These are phyloP conservation scores for Tremellales sp. DNA, from an alignment of 1,284 basidiomycete genomes.

Conservation along the genomic window DNA sequence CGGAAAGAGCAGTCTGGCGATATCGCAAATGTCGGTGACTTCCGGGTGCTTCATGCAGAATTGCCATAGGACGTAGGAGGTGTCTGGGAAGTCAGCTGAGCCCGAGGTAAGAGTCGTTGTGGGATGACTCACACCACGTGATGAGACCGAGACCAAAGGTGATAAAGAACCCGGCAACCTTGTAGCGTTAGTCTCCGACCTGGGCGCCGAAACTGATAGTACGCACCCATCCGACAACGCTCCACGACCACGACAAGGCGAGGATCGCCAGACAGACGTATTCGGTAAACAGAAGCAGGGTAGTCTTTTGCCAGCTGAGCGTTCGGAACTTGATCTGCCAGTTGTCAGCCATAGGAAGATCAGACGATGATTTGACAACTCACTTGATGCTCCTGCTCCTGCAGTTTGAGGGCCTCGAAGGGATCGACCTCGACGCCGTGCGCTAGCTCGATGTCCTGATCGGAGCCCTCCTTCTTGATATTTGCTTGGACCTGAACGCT, in stretches of 20 bases:
- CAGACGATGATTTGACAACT: slow-evolving; percentile 10
- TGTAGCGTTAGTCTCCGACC: no score
- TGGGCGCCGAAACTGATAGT: no score
- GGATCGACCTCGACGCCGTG: slow-evolving; percentile 17
- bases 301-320: slow-evolving; percentile 43
- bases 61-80: slow-evolving; percentile 41
- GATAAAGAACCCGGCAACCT: slow-evolving; percentile 53
- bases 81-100: slow-evolving; percentile 20
- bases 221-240: slow-evolving; percentile 43
- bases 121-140: slow-evolving; percentile 38
- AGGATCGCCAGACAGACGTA: slow-evolving; percentile 48
- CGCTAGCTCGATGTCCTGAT: not conserved
- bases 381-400: slow-evolving; percentile 34
- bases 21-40: slow-evolving; percentile 61
- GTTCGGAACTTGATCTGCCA: slow-evolving; percentile 33
- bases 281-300: slow-evolving; percentile 43
- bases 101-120: not conserved
- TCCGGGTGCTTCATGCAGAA: slow-evolving; percentile 62
- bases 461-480: not conserved
- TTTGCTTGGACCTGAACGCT: no score
- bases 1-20: slow-evolving; percentile 54
- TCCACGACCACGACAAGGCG: slow-evolving; percentile 39
- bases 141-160: slow-evolving; percentile 56
- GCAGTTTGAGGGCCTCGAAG: slow-evolving; percentile 28
- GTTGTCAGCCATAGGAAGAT: not conserved